Evolutionary conservation across 179 eudicot species (phyloP), one percentile per base, ranked within the genome.

Genomic region (Gypsophila paniculata): DNA sequence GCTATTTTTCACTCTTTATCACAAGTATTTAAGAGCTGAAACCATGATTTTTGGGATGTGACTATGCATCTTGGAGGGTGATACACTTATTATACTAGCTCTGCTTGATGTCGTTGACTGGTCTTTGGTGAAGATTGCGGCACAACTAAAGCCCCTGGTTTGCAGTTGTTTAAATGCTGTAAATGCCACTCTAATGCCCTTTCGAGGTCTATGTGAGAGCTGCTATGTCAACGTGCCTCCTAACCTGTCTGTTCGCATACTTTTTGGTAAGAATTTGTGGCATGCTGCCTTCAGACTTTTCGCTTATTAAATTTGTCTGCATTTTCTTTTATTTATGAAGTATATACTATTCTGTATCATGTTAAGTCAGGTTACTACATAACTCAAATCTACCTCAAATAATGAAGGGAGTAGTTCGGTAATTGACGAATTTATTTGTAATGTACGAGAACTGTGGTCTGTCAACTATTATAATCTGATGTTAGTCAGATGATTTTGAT

Each of bases 61-160:
- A 9, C 22, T 5, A 63, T 17, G 25, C 9, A 19, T 26, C 70
- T 46, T 6, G 25, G 15, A 66, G 58, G 71, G 38, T n/a, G n/a
- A n/a, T n/a, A n/a, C n/a, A n/a, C n/a, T n/a, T n/a, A n/a, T 22
- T 36, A 51, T 17, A 26, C 60, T n/a, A 66, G 36, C 26, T 67
- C 23, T 68, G 25, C 60, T 26, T 2, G 51, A 25, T 38, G 8
- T 17, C 0, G 59, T 23, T 68, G 8, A 69, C 34, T n/a, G 61
- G 23, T 53, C 22, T 51, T 53, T 69, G 60, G 46, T 32, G 48
- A 32, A 52, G 72, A 29, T 12, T 69, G 61, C 5, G 61, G 46
- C 29, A 68, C 71, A 6, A 3, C 19, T 46, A 19, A 22, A 5
- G 15, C 59, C 22, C 22, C 6, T 51, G 21, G 42, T 23, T 68